Evolutionary conservation across 2,329 filamentous ascomycete species (phyloP).

Genomic region (Beauveria sp.): DNA sequence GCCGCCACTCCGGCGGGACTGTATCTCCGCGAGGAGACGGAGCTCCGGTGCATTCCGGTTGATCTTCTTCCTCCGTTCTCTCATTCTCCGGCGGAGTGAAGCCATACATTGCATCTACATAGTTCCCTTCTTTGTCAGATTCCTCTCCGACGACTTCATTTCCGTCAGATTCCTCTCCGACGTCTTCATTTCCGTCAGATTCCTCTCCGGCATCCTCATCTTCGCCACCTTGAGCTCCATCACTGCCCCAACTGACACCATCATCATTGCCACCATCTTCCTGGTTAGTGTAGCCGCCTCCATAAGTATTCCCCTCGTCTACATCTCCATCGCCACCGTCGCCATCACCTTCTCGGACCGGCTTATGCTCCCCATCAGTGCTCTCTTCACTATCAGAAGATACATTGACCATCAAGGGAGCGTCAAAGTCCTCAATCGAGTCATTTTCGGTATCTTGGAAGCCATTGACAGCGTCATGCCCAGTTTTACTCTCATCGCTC

Average conservation of each 20-base stretch:
- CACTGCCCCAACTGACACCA: too few relatives aligned
- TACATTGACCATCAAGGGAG: background rate
- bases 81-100: background rate
- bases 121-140: background rate
- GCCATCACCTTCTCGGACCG: background rate
- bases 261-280: background rate
- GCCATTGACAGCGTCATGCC: background rate
- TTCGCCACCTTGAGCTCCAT: background rate
- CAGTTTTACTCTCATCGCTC: too few relatives aligned
- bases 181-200: too few relatives aligned
- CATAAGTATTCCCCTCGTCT: too few relatives aligned
- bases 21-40: too few relatives aligned
- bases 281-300: too few relatives aligned
- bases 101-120: background rate
- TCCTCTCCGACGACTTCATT: too few relatives aligned
- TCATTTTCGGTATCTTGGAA: background rate
- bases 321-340: background rate
- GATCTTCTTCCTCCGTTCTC: background rate
- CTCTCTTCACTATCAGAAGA: background rate
- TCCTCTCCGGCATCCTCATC: background rate
- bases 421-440: background rate
- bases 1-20: too few relatives aligned
- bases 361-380: background rate
- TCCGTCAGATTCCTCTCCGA: too few relatives aligned
- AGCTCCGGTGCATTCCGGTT: too few relatives aligned